Conservation (phyloP, 192 early-diverging fungal genomes). For the Coemansia sp. region DNA sequence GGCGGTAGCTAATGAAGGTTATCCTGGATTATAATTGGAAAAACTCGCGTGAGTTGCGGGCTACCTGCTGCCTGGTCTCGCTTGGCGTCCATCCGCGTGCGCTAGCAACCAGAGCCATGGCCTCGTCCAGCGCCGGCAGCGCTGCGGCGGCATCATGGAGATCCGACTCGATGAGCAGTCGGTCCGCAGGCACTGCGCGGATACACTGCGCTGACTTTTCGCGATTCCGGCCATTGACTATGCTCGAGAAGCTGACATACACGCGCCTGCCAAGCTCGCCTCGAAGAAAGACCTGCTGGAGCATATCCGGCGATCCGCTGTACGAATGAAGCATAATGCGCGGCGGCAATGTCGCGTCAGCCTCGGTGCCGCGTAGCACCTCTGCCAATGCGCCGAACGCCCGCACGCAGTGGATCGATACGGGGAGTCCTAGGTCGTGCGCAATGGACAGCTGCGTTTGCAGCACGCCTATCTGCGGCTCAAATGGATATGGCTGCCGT, state of each 20-base stretch:
- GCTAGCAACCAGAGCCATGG: conserved; percentile 18
- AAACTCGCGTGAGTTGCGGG: conserved; percentile 22
- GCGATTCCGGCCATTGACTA: conserved; percentile 63
- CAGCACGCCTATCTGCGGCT: conserved; percentile 46
- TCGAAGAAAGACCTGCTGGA: conserved; percentile 36
- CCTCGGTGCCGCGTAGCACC: conserved; percentile 24
- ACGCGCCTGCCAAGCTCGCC: conserved; percentile 45
- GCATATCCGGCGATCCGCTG: conserved; percentile 69
- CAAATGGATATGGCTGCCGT: conserved; percentile 20
- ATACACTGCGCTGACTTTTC: conserved; percentile 55
- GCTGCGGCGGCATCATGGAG: conserved; percentile 41
- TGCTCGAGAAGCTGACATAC: conserved; percentile 73
- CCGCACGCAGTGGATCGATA: conserved; percentile 77
- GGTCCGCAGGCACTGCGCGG: conserved; percentile 62
- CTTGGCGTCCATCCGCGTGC: conserved; percentile 25
- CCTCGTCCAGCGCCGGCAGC: conserved; percentile 13
- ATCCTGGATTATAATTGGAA: no score
- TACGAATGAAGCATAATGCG: conserved; percentile 83
- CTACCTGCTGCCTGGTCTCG: conserved; percentile 10
- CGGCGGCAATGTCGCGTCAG: conserved; percentile 47
- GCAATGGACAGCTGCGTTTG: conserved; percentile 68
- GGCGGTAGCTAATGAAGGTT: no score
- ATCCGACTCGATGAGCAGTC: conserved; percentile 81
- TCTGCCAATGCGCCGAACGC: conserved; percentile 58
- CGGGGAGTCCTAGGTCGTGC: conserved; percentile 52